phyloP scores from a whole-genome alignment of 352 stramenopile genomes.

The Phytophthora podocarpi region DNA sequence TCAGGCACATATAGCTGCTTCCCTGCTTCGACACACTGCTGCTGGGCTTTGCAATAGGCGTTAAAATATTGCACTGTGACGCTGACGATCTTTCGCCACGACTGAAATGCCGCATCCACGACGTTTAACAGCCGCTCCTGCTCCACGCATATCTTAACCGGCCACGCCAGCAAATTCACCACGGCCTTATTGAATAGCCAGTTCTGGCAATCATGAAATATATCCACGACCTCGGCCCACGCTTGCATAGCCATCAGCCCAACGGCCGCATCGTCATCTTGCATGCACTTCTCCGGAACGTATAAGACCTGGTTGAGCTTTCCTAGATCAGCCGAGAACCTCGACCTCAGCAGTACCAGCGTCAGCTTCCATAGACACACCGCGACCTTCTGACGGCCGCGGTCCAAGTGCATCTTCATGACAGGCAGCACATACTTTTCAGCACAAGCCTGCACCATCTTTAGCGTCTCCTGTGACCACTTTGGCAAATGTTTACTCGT shows the following conservation, averaged over 20 bases:
- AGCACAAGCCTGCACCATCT: conserved; percentile 43
- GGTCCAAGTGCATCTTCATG: conserved; percentile 61
- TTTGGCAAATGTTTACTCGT: conserved; percentile 32
- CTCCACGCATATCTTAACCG: conserved; percentile 52
- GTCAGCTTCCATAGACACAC: conserved; percentile 63
- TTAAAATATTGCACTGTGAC: conserved; percentile 63
- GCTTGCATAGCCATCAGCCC: conserved; percentile 56
- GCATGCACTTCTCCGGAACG: conserved; percentile 58
- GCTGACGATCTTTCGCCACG: conserved; percentile 49
- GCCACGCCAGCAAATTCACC: conserved; percentile 52
- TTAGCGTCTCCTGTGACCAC: conserved; percentile 40
- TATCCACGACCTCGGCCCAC: conserved; percentile 51
- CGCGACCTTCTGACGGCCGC: conserved; percentile 46
- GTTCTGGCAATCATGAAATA: conserved; percentile 50
- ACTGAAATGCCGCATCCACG: conserved; percentile 50
- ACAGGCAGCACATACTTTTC: conserved; percentile 57
- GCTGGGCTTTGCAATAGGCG: conserved; percentile 26
- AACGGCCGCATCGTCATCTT: conserved; percentile 48
- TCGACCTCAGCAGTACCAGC: conserved; percentile 48
- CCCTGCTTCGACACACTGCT: conserved; percentile 30
- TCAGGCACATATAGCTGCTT: conserved; percentile 37
- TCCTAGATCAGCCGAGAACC: conserved; percentile 43
- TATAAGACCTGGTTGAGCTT: conserved; percentile 62
- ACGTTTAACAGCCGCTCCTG: conserved; percentile 57
- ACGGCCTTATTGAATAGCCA: conserved; percentile 70